A percentile compares a stretch with the other conserved stretches of the same genome.
These are phyloP conservation scores for Salix koriyanagi DNA, from an alignment of 345 rosid genomes.

Conservation along the genomic window DNA sequence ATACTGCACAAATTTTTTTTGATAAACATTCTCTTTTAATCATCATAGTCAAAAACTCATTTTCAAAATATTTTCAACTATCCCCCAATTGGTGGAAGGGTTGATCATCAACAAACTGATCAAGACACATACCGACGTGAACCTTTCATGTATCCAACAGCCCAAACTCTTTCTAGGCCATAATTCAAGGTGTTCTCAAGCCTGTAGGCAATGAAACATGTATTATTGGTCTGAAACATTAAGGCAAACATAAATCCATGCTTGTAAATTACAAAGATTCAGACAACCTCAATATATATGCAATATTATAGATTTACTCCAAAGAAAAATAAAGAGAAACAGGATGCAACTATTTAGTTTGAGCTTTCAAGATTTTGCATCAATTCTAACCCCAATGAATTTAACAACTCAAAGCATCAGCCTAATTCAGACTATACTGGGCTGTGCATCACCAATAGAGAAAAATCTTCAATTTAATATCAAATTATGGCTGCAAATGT, in stretches of 20 bases:
- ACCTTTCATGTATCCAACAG: slow-evolving; percentile 75
- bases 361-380: neutral
- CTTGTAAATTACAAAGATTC: neutral
- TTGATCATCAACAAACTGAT: neutral
- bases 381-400: neutral
- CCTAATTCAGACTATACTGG: neutral
- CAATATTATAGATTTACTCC: neutral
- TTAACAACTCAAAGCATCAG: neutral
- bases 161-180: slow-evolving; percentile 99
- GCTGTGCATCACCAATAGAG: neutral
- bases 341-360: neutral
- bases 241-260: neutral
- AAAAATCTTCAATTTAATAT: neutral
- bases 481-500: neutral
- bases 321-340: neutral
- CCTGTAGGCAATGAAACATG: slow-evolving; percentile 40
- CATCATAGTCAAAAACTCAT: neutral
- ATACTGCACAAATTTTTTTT: slow-evolving; percentile 45
- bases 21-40: neutral
- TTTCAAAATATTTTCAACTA: neutral
- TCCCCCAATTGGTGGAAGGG: neutral
- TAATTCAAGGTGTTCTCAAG: slow-evolving; percentile 85
- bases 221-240: neutral
- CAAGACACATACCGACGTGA: slow-evolving; percentile 72
- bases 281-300: neutral